Conservation (phyloP, 208 protist genomes). For the Leishmania tarentolae region DNA sequence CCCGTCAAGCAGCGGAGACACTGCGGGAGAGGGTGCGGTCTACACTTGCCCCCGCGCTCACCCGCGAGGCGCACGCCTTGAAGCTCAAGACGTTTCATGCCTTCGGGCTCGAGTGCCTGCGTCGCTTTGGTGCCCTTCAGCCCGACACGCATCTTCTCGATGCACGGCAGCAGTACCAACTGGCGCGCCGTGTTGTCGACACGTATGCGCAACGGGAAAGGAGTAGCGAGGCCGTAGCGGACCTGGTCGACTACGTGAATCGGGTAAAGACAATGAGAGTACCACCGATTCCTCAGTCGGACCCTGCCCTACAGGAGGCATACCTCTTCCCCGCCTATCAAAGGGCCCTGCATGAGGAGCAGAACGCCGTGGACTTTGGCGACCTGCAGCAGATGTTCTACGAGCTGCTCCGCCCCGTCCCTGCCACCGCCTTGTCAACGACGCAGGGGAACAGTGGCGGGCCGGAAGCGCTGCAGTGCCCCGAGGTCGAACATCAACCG, state of each 20-base stretch:
- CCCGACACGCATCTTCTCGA: constrained; percentile 63
- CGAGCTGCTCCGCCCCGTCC: constrained; percentile 40
- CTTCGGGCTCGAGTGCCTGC: constrained; percentile 83
- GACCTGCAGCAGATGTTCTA: constrained; percentile 85
- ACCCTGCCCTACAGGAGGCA: constrained; percentile 57
- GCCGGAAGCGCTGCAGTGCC: not conserved
- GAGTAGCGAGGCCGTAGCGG: constrained; percentile 54
- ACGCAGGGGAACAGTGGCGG: not conserved
- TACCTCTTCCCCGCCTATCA: constrained; percentile 82
- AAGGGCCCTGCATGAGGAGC: constrained; percentile 60
- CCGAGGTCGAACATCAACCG: not conserved
- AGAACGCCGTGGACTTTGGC: constrained; percentile 82
- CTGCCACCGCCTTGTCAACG: not conserved
- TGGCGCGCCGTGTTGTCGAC: constrained; percentile 63
- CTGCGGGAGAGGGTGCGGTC: constrained; percentile 66
- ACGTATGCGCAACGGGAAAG: constrained; percentile 50
- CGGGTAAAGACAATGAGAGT: constrained; percentile 65
- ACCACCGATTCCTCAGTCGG: constrained; percentile 42
- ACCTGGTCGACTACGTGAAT: constrained; percentile 72
- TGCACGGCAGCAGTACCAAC: constrained; percentile 48
- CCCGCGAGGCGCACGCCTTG: constrained; percentile 28
- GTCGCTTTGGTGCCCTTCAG: constrained; percentile 57
- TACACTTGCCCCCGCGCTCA: constrained; percentile 36
- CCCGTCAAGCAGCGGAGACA: constrained; percentile 77
- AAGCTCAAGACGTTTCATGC: constrained; percentile 88